These are phyloP conservation scores for Solanum ahanhuiri DNA, from an alignment of 257 asterid species.

Conservation along the genomic window DNA sequence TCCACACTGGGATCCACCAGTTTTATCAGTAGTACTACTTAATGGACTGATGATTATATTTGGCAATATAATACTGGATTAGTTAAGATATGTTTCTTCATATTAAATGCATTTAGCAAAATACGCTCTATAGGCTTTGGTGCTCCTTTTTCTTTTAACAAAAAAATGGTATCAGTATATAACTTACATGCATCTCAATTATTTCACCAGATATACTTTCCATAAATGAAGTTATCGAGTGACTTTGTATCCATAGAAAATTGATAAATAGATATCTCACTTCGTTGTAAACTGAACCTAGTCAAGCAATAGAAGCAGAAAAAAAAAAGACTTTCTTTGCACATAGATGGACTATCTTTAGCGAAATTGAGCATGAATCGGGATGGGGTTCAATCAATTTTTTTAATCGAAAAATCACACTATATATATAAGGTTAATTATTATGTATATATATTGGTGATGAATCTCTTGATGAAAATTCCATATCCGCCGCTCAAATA, in stretches of 20 bases:
- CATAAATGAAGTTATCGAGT: not conserved
- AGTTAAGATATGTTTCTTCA: not conserved
- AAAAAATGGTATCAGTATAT: not conserved
- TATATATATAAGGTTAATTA: not conserved
- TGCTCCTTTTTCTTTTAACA: not conserved
- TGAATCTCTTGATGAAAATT: not conserved
- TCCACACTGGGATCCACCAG: not conserved
- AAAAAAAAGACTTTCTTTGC: not conserved
- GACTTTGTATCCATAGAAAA: not conserved
- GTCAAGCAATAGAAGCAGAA: not conserved
- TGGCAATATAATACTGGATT: not conserved
- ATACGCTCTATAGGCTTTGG: not conserved
- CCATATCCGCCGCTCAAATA: not conserved
- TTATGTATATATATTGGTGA: not conserved
- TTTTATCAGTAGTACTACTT: not conserved
- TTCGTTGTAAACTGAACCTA: not conserved
- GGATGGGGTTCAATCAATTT: not conserved
- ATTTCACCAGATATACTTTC: not conserved
- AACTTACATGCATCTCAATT: not conserved
- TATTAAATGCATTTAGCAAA: not conserved
- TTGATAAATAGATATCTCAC: not conserved
- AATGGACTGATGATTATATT: not conserved
- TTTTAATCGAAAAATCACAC: not conserved
- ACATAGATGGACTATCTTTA: not conserved
- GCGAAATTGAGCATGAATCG: not conserved